Evolutionary conservation across 2,329 filamentous ascomycete species (phyloP).

Genomic region (Diaporthe amygdali): DNA sequence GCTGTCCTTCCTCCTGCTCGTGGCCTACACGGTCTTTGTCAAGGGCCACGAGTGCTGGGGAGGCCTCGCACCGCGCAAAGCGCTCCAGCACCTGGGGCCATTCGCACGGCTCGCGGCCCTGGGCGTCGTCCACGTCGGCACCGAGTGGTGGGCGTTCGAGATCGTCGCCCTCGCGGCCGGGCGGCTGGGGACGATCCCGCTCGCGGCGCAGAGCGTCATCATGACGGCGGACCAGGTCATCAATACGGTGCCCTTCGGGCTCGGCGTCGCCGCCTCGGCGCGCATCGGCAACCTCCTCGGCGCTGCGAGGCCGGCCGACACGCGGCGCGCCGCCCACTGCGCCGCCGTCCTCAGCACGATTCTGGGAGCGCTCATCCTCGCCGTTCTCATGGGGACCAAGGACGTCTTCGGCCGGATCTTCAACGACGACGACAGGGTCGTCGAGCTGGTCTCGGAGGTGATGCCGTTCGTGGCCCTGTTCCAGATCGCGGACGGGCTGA

Average conservation of each 20-base stretch:
- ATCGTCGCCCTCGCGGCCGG: constrained; percentile 86
- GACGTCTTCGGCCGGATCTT: constrained; percentile 80
- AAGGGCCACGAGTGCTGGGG: constrained; percentile 80
- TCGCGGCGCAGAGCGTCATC: constrained; percentile 86
- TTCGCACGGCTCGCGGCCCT: constrained; percentile 78
- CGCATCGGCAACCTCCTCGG: constrained; percentile 83
- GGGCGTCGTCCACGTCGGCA: constrained; percentile 83
- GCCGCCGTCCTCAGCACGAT: constrained; percentile 76
- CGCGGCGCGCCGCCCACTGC: constrained; percentile 74
- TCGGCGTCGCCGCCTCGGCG: constrained; percentile 80
- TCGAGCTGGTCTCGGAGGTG: constrained; percentile 75
- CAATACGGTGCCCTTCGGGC: constrained; percentile 85
- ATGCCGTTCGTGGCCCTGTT: constrained; percentile 89
- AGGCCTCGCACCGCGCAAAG: constrained; percentile 67
- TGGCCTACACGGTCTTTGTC: constrained; percentile 75
- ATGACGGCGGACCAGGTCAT: constrained; percentile 89
- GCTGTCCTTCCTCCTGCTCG: constrained; percentile 78
- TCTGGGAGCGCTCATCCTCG: constrained; percentile 70
- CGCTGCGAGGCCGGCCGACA: constrained; percentile 67
- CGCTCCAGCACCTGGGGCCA: constrained; percentile 68
- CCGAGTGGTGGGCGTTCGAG: constrained; percentile 95
- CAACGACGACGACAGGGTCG: constrained; percentile 76
- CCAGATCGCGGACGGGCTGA: constrained; percentile 87
- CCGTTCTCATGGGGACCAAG: constrained; percentile 71
- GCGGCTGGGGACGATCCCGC: constrained; percentile 75